Conservation (phyloP, 1,284 basidiomycete genomes). For the Apiotrichum gamsii region DNA sequence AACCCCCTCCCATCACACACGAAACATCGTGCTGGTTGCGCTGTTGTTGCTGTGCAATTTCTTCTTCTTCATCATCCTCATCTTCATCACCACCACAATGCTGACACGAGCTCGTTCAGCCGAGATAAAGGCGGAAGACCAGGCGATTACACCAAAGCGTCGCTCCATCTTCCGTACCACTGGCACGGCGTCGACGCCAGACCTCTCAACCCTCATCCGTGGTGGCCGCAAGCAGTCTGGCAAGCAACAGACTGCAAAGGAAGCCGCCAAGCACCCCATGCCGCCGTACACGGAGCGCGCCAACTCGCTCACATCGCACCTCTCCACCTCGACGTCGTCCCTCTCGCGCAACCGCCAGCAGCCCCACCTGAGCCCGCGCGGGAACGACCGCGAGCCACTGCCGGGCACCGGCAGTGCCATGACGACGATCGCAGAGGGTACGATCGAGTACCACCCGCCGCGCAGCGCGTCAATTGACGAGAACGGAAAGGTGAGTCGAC, state of each 20-base stretch:
- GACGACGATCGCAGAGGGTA: conserved; percentile 27
- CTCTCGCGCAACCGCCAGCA: no score
- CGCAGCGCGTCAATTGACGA: conserved; percentile 26
- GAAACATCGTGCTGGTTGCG: no score
- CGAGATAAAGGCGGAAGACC: conserved; percentile 25
- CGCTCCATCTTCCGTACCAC: conserved; percentile 78
- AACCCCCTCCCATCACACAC: no score
- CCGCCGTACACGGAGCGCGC: neutral
- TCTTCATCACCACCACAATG: neutral
- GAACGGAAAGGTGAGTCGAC: conserved; percentile 31
- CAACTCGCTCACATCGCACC: neutral
- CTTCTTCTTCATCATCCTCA: neutral
- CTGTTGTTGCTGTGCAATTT: no score
- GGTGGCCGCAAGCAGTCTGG: conserved; percentile 57
- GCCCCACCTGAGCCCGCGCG: no score
- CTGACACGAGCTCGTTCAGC: conserved; percentile 13
- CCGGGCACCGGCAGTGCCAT: no score
- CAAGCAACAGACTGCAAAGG: neutral
- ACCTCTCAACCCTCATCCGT: conserved; percentile 69
- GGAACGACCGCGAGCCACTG: no score
- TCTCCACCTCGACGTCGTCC: no score
- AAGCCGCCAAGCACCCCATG: no score
- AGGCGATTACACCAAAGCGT: conserved; percentile 51
- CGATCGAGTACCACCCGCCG: conserved; percentile 8
- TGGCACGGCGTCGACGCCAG: conserved; percentile 79